phyloP scores from a whole-genome alignment of 495 filamentous ascomycete genomes.

The Cairneyella variabilis region DNA sequence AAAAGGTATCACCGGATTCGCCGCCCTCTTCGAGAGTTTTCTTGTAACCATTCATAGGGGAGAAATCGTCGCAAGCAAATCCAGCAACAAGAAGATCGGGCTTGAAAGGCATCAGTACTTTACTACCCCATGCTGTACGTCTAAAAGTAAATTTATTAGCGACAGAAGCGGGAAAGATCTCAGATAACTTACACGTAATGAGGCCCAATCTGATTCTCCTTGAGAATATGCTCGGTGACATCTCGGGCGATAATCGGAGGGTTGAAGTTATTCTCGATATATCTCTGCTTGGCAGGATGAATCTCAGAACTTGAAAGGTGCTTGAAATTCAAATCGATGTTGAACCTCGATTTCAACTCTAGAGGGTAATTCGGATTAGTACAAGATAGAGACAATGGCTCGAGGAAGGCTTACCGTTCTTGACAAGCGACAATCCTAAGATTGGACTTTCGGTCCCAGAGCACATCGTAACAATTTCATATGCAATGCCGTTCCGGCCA shows the following conservation, averaged over 20 bases:
- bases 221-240: constrained; percentile 53
- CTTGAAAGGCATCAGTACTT: constrained; percentile 51
- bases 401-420: constrained; percentile 12
- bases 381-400: neutral
- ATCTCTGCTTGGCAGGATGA: constrained; percentile 72
- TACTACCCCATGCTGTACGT: constrained; percentile 67
- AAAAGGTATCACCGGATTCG: constrained; percentile 69
- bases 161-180: neutral
- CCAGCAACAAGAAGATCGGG: constrained; percentile 72
- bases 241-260: constrained; percentile 65
- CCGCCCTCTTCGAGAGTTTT: constrained; percentile 49
- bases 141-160: constrained; percentile 37
- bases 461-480: constrained; percentile 75
- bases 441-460: constrained; percentile 81
- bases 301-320: constrained; percentile 82
- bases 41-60: constrained; percentile 44
- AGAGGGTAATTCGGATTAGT: constrained; percentile 28
- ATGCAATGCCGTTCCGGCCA: constrained; percentile 39
- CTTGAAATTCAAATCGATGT: constrained; percentile 39
- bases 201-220: neutral
- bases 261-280: constrained; percentile 72
- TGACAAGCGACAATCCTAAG: constrained; percentile 50
- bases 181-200: constrained; percentile 2
- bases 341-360: constrained; percentile 11
- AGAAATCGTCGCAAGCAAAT: constrained; percentile 77